Percentiles rank a stretch among this genome's conserved stretches.
Evolutionary conservation across 768 basidiomycete species (phyloP).

Genomic region (Boletus eberwhitei): DNA sequence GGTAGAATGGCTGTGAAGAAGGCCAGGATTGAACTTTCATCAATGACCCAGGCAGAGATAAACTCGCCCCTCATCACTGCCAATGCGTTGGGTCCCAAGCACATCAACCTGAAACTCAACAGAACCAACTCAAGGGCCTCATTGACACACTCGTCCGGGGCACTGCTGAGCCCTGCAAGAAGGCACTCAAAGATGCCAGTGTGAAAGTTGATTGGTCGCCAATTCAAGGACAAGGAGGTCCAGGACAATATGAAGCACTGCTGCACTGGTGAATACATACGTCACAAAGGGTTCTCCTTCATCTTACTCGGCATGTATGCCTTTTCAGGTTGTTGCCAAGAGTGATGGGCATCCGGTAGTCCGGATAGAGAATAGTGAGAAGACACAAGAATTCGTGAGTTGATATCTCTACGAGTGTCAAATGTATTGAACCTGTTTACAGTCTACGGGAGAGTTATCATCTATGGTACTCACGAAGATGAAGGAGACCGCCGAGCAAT

Average conservation of each 20-base stretch:
- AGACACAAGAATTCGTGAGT: slow-evolving; percentile 76
- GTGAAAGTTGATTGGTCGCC: slow-evolving; percentile 92
- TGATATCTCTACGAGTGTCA: neutral
- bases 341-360: slow-evolving; percentile 75
- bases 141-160: too few relatives aligned
- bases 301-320: slow-evolving; percentile 32
- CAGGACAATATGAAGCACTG: slow-evolving; percentile 85
- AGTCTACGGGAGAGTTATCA: slow-evolving; percentile 85
- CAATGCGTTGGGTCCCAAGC: too few relatives aligned
- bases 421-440: slow-evolving; percentile 16
- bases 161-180: too few relatives aligned
- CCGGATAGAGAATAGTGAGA: slow-evolving; percentile 81
- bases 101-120: too few relatives aligned
- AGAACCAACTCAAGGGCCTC: too few relatives aligned
- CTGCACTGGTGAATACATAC: slow-evolving; percentile 55
- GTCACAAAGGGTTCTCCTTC: neutral
- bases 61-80: too few relatives aligned
- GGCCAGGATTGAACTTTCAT: too few relatives aligned
- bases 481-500: slow-evolving; percentile 94
- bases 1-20: too few relatives aligned
- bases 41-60: too few relatives aligned
- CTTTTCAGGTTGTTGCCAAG: slow-evolving; percentile 74
- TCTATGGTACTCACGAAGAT: slow-evolving; percentile 90
- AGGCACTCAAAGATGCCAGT: too few relatives aligned
- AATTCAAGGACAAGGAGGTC: slow-evolving; percentile 91